Evolutionary conservation across 208 protist genomes (phyloP).

Genomic region (Wallacemonas rigidus): DNA sequence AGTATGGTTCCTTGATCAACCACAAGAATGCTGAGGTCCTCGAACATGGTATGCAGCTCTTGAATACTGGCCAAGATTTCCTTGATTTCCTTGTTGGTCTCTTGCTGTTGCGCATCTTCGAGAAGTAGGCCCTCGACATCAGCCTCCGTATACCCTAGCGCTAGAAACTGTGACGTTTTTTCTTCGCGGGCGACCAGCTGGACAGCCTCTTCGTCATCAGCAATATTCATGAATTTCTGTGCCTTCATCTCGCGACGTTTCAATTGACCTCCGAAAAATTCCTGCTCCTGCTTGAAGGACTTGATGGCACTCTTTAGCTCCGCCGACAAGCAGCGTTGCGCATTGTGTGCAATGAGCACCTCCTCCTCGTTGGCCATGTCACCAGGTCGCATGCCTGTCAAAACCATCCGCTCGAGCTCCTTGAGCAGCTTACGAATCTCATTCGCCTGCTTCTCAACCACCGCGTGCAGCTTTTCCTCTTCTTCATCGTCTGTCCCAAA

Average conservation of each 20-base stretch:
- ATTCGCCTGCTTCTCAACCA: constrained; percentile 40
- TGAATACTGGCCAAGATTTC: constrained; percentile 82
- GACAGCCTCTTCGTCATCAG: constrained; percentile 46
- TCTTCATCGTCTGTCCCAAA: constrained; percentile 66
- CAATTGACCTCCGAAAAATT: constrained; percentile 56
- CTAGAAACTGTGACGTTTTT: constrained; percentile 61
- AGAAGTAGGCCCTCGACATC: constrained; percentile 77
- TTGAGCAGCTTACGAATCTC: constrained; percentile 53
- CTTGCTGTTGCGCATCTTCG: constrained; percentile 58
- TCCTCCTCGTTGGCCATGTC: constrained; percentile 54
- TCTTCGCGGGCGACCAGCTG: constrained; percentile 62
- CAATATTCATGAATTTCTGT: constrained; percentile 61
- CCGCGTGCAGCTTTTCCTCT: constrained; percentile 18
- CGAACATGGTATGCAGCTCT: constrained; percentile 87
- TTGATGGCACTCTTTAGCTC: constrained; percentile 43
- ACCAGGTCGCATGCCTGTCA: constrained; percentile 43
- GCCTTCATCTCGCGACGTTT: constrained; percentile 52
- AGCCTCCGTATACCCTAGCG: constrained; percentile 78
- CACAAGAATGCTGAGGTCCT: constrained; percentile 72
- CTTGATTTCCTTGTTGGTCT: constrained; percentile 74
- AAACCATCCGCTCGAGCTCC: constrained; percentile 72
- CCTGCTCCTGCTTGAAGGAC: constrained; percentile 56
- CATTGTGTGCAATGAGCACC: constrained; percentile 41
- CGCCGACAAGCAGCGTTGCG: constrained; percentile 45
- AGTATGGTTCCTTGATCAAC: constrained; percentile 90